Evolutionary conservation across 305 asterid species (phyloP).

Genomic region (Vinca major): DNA sequence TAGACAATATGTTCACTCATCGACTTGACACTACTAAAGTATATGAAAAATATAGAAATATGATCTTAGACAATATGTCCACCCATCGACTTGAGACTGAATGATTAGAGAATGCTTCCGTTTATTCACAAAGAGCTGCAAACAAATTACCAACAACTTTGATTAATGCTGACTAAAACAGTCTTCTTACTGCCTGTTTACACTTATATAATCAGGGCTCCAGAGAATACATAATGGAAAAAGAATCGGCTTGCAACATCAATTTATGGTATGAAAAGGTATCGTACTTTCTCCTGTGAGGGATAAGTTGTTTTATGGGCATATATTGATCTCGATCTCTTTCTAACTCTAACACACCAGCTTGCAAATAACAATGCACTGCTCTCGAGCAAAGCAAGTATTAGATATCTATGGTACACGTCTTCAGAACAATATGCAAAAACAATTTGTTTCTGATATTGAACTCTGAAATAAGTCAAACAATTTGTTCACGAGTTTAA

Average conservation of each 20-base stretch:
- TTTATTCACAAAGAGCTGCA: neutral
- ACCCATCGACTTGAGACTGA: neutral
- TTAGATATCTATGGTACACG: neutral
- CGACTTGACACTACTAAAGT: neutral
- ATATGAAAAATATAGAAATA: neutral
- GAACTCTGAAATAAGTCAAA: neutral
- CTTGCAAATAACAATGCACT: neutral
- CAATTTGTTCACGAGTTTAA: neutral
- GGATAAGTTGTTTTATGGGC: neutral
- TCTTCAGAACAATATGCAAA: neutral
- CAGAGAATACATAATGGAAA: neutral
- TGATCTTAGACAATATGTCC: too few relatives aligned
- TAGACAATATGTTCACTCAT: too few relatives aligned
- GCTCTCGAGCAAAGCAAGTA: neutral
- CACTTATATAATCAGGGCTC: neutral
- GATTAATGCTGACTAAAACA: neutral
- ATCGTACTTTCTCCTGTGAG: neutral
- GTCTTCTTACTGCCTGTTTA: neutral
- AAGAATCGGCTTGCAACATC: neutral
- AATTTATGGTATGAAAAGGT: neutral
- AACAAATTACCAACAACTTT: neutral
- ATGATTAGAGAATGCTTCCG: neutral
- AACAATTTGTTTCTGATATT: neutral
- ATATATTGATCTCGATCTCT: neutral
- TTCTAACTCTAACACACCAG: neutral